Evolutionary conservation across 2,329 filamentous ascomycete species (phyloP), one percentile per base, ranked within the genome.

Genomic region (Colletotrichum sp.): DNA sequence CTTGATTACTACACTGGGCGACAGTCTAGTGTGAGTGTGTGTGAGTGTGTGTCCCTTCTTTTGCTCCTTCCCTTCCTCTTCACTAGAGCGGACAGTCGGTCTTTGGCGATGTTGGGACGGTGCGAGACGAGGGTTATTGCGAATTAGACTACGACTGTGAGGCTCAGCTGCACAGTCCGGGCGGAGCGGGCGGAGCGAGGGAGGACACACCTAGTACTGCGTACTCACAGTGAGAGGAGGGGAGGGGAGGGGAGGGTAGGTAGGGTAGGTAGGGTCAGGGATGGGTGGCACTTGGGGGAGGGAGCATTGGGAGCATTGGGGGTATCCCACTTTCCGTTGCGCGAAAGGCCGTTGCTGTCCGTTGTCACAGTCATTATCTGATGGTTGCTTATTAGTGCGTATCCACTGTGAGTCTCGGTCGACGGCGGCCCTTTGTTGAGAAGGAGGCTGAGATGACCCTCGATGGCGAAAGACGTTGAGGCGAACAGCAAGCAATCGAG

Each of bases 141-240:
- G 59, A 49, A 55, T 63, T 34, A 32, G 32, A 39, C 32, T 65
- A 52, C 36, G 64, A 64, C 49, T 30, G 64, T 73, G 73, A 73
- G 73, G 73, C 73, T 76, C 64, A 61, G 64, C 70, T 72, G 70
- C 32, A 39, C 27, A 29, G 55, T 76, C 69, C 63, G 44, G 57
- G 70, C 70, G 70, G 57, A 73, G 73, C 57, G 64, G 73, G 71
- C 32, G 57, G 69, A 64, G 36, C 27, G 29, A 69, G 57, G 59
- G 59, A 27, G 27, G 57, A n/a, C 39, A 44, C 39, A 44, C 39
- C 39, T 44, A n/a, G 8, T 11, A 49, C n/a, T n/a, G n/a, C n/a
- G n/a, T n/a, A n/a, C n/a, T 49, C 44, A 22, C 44, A 49, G 44
- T 13, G 44, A 49, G 44, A 22, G 44, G 44, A 49, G 39, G 19